These are phyloP conservation scores for Lactuca sativa DNA, from an alignment of 129 eudicot species.

Conservation along the genomic window DNA sequence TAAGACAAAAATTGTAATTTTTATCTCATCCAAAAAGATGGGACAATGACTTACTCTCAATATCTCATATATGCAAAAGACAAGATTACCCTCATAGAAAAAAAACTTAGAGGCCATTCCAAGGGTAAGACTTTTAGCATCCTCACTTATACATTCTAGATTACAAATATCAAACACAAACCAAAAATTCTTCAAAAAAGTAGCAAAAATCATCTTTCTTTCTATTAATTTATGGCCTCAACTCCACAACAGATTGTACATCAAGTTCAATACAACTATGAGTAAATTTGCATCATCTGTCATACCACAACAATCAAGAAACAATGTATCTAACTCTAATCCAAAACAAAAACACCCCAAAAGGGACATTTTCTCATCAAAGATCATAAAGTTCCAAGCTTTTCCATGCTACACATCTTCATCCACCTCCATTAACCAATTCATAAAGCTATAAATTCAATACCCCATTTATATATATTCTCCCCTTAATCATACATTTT, in stretches of 20 bases:
- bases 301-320: conserved; percentile 20
- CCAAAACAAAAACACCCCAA: conserved; percentile 1
- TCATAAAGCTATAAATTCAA: conserved; percentile 9
- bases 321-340: conserved; percentile 32
- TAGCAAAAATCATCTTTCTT: conserved; percentile 1
- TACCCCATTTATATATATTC: neutral
- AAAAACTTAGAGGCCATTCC: no score
- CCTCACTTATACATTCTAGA: no score
- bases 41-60: no score
- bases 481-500: conserved; percentile 14
- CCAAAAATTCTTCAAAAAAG: neutral
- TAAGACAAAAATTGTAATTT: no score
- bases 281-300: conserved; percentile 19
- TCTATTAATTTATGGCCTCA: conserved; percentile 22
- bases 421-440: conserved; percentile 16
- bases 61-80: no score
- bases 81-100: no score
- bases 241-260: conserved; percentile 20
- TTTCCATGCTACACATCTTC: conserved; percentile 8
- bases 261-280: conserved; percentile 15
- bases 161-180: no score
- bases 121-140: no score
- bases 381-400: conserved; percentile 17
- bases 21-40: no score
- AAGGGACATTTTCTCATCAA: conserved; percentile 19